phyloP scores from a whole-genome alignment of 805 yeast species.

The Hanseniaspora taiwanica region DNA sequence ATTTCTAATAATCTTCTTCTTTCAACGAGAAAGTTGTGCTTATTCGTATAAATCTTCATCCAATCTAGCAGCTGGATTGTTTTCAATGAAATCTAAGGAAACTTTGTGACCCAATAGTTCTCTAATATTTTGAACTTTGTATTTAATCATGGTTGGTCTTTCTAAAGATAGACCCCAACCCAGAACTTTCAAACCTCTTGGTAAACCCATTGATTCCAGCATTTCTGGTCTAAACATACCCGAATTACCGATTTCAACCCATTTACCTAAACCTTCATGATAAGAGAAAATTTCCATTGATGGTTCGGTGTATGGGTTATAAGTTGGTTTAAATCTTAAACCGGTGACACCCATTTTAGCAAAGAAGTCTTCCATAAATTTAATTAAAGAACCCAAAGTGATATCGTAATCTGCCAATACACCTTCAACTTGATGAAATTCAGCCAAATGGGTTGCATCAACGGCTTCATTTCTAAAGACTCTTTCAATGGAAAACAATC shows the following conservation, averaged over 20 bases:
- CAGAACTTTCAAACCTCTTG: constrained; percentile 80
- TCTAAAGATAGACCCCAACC: constrained; percentile 97
- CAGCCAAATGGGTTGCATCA: constrained; percentile 98
- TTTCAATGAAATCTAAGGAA: constrained; percentile 82
- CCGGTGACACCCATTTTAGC: constrained; percentile 93
- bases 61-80: constrained; percentile 93
- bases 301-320: constrained; percentile 98
- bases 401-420: constrained; percentile 92
- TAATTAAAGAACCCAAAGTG: constrained; percentile 91
- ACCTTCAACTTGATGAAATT: constrained; percentile 99
- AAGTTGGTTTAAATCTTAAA: constrained; percentile 95
- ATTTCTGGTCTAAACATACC: constrained; percentile 99
- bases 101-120: constrained; percentile 97
- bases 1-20: too few species aligned
- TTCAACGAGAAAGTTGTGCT: background rate
- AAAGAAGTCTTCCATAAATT: constrained; percentile 96
- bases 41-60: constrained; percentile 52
- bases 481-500: constrained; percentile 92
- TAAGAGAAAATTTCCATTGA: constrained; percentile 94
- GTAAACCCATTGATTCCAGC: constrained; percentile 97
- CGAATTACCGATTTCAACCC: constrained; percentile 99
- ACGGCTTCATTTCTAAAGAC: constrained; percentile 99
- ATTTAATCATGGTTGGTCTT: constrained; percentile 98
- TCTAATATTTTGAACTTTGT: constrained; percentile 89
- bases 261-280: constrained; percentile 86